Base-by-base conservation (phyloP, 768 basidiomycete species). In the Kwoniella newhampshirensis region DNA sequence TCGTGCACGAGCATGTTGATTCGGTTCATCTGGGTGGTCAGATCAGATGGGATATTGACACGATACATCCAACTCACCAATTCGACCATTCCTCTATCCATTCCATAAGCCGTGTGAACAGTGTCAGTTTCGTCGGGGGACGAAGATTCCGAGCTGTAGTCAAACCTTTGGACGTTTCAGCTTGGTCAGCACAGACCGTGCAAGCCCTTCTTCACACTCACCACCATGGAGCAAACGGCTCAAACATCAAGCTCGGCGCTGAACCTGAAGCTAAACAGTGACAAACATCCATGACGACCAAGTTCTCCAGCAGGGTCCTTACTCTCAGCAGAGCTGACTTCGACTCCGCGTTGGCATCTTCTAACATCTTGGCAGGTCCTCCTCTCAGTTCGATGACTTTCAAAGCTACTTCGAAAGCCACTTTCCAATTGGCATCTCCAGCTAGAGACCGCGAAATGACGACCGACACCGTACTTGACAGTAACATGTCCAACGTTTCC, bases 21-120 rank as follows among this genome's bases (percentile, higher is more conserved):
- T n/a, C n/a, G n/a, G n/a, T n/a, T n/a, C n/a, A n/a, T n/a, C n/a
- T n/a, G n/a, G n/a, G n/a, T n/a, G n/a, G n/a, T n/a, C n/a, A n/a
- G n/a, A n/a, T n/a, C n/a, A n/a, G n/a, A n/a, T n/a, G n/a, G n/a
- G n/a, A n/a, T n/a, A n/a, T n/a, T n/a, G n/a, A n/a, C n/a, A n/a
- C n/a, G n/a, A n/a, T n/a, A n/a, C n/a, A n/a, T n/a, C n/a, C n/a
- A 17, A 54, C 58, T 53, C 43, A 60, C 58, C 36, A 60, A 45
- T 51, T 60, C 58, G 13, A 60, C 26, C 37, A 60, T 27, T n/a
- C 51, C 58, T 30, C 58, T 45, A 23, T 60, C 58, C 23, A 54
- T 39, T 5, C 58, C 58, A 49, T 43, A 60, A 17, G 51, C 30
- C 21, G 40, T 44, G 26, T 60, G 58, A n/a, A 60, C 40, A 8